These are phyloP conservation scores for Pythium phragmiticola DNA, from an alignment of 352 stramenopile genomes.

Conservation along the genomic window DNA sequence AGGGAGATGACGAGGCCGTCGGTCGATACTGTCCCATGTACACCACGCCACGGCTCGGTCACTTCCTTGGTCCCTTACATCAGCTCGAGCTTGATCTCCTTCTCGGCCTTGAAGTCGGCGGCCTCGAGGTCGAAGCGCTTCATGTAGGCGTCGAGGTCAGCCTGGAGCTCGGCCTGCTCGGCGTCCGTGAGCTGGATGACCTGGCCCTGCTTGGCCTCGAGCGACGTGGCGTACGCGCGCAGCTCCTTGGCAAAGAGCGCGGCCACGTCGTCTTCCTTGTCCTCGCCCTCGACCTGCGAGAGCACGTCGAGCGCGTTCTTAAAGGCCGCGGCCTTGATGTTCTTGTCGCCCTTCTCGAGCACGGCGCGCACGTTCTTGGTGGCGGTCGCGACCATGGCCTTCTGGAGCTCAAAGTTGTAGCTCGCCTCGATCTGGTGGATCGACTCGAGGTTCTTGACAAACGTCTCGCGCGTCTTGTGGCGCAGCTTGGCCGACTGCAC, in stretches of 20 bases:
- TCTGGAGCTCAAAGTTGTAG: slow-evolving; percentile 84
- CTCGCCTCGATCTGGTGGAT: slow-evolving; percentile 79
- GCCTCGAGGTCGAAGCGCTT: slow-evolving; percentile 82
- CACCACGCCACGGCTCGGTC: background rate
- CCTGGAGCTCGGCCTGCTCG: slow-evolving; percentile 83
- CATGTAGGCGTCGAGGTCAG: slow-evolving; percentile 84
- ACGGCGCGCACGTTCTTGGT: slow-evolving; percentile 73
- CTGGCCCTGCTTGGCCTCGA: slow-evolving; percentile 80
- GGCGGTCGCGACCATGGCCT: slow-evolving; percentile 73
- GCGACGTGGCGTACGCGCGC: slow-evolving; percentile 63
- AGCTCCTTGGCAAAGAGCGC: slow-evolving; percentile 84
- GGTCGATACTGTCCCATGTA: no score
- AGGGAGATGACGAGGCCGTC: no score
- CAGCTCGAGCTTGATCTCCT: slow-evolving; percentile 84
- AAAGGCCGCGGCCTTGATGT: slow-evolving; percentile 80
- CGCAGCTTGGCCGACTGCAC: slow-evolving; percentile 83
- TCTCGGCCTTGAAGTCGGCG: slow-evolving; percentile 76
- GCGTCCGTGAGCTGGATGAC: slow-evolving; percentile 69
- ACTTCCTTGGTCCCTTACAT: slow-evolving; percentile 47
- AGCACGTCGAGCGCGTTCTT: slow-evolving; percentile 85
- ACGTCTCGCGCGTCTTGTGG: slow-evolving; percentile 87
- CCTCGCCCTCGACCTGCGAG: slow-evolving; percentile 58
- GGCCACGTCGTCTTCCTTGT: slow-evolving; percentile 87
- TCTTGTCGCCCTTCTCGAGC: slow-evolving; percentile 83
- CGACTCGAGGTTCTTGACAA: slow-evolving; percentile 86